Conservation (phyloP, 1,284 basidiomycete species). For the Macrocystidia cucumis region DNA sequence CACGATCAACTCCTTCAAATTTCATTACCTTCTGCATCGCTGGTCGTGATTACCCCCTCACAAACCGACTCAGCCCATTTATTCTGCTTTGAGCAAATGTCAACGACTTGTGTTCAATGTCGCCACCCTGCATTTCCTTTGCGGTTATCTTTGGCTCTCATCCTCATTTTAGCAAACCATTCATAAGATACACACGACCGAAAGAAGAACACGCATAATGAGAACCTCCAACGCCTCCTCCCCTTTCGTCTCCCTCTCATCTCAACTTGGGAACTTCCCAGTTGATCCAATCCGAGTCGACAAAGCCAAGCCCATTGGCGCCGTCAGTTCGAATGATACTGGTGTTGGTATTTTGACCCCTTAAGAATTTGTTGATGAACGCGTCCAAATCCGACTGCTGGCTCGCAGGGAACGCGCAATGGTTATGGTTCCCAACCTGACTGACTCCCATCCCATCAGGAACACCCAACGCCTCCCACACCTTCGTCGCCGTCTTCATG, state of each 20-base stretch:
- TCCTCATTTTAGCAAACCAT: no score
- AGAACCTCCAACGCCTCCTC: not conserved
- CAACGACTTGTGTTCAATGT: no score
- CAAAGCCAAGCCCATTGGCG: constrained; percentile 31
- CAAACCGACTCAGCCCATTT: no score
- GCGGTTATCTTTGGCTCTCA: no score
- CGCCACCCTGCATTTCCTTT: no score
- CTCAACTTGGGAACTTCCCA: constrained; percentile 37
- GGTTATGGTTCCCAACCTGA: constrained; percentile 41
- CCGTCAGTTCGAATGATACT: constrained; percentile 37
- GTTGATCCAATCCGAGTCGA: constrained; percentile 33
- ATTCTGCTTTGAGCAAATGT: no score
- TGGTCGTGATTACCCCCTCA: no score
- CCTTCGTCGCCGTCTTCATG: constrained; percentile 37
- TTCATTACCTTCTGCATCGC: no score
- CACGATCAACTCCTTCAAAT: no score
- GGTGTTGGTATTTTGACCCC: constrained; percentile 35
- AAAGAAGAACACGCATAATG: no score
- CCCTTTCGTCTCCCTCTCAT: no score
- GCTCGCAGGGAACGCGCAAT: constrained; percentile 40
- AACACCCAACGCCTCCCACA: constrained; percentile 39
- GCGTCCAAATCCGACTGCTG: constrained; percentile 35
- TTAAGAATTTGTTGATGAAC: constrained; percentile 46
- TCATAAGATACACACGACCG: no score
- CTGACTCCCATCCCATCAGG: constrained; percentile 39